phyloP scores from a whole-genome alignment of 2,329 filamentous ascomycete species.

The Cordyceps farinosa region DNA sequence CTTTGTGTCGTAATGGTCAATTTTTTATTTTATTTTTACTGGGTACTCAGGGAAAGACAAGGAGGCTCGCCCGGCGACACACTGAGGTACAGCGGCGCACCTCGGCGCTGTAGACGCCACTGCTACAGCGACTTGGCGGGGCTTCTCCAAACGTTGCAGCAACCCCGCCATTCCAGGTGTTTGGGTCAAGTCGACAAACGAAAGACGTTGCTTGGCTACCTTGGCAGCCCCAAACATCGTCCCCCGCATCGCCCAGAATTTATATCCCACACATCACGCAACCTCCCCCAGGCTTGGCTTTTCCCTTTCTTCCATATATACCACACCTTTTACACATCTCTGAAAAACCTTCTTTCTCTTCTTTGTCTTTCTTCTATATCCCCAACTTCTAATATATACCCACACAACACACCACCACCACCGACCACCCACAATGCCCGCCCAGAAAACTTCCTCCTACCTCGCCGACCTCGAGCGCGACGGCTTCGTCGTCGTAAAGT shows the following conservation, averaged over 20 bases:
- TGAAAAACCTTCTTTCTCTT: neutral
- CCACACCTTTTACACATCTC: neutral
- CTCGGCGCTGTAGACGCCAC: neutral
- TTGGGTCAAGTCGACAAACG: neutral
- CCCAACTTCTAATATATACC: neutral
- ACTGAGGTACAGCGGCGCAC: no score
- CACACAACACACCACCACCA: neutral
- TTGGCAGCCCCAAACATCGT: neutral
- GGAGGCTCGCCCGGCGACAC: no score
- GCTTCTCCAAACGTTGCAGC: constrained; percentile 14
- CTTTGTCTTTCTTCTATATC: neutral
- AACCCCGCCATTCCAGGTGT: constrained; percentile 4
- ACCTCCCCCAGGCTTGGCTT: constrained; percentile 12
- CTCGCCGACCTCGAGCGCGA: constrained; percentile 58
- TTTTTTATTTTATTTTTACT: neutral
- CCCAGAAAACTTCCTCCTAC: constrained; percentile 20
- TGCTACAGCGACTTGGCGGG: neutral
- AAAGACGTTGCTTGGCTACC: neutral
- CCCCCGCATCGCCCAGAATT: constrained; percentile 10
- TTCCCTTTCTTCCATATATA: neutral
- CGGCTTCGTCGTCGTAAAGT: constrained; percentile 72
- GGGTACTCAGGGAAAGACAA: neutral
- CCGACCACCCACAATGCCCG: constrained; percentile 19
- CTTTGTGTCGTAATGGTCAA: neutral
- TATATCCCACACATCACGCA: constrained; percentile 10